These are phyloP conservation scores for Phytopythium vexans DNA, from an alignment of 352 stramenopile genomes.

Conservation along the genomic window DNA sequence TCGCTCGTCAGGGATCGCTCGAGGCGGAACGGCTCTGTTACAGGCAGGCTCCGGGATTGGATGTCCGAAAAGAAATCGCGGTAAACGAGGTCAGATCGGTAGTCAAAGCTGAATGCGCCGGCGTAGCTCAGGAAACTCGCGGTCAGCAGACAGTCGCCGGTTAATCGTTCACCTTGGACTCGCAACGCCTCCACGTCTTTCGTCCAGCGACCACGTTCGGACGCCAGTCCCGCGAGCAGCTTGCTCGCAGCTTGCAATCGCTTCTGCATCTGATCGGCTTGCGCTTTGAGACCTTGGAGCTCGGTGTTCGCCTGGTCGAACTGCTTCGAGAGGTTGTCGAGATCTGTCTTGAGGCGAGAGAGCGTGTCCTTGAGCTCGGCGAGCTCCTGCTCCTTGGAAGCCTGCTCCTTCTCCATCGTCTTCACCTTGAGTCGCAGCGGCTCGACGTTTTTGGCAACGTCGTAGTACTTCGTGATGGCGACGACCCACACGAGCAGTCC, in stretches of 20 bases:
- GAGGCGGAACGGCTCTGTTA: constrained; percentile 87
- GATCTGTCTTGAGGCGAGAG: constrained; percentile 75
- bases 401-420: constrained; percentile 92
- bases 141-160: constrained; percentile 89
- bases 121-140: constrained; percentile 91
- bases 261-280: constrained; percentile 96
- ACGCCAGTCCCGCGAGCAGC: constrained; percentile 89
- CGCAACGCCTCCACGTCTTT: constrained; percentile 89
- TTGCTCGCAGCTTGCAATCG: constrained; percentile 90
- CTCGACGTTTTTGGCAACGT: constrained; percentile 94
- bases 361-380: constrained; percentile 85
- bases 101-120: constrained; percentile 91
- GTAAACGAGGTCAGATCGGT: constrained; percentile 88
- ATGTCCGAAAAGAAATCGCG: constrained; percentile 88
- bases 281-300: constrained; percentile 87
- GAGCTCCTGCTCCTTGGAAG: constrained; percentile 87
- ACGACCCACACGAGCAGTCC: constrained; percentile 93
- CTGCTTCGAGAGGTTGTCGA: constrained; percentile 89
- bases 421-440: constrained; percentile 91
- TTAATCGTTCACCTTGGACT: constrained; percentile 79
- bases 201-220: constrained; percentile 91
- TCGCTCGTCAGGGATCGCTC: constrained; percentile 92
- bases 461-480: constrained; percentile 95
- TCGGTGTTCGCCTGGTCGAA: constrained; percentile 92
- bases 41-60: constrained; percentile 57